A percentile compares a stretch with the other conserved stretches of the same genome.
Evolutionary conservation across 1,284 basidiomycete genomes (phyloP).

Genomic region (Puccinia hordei): DNA sequence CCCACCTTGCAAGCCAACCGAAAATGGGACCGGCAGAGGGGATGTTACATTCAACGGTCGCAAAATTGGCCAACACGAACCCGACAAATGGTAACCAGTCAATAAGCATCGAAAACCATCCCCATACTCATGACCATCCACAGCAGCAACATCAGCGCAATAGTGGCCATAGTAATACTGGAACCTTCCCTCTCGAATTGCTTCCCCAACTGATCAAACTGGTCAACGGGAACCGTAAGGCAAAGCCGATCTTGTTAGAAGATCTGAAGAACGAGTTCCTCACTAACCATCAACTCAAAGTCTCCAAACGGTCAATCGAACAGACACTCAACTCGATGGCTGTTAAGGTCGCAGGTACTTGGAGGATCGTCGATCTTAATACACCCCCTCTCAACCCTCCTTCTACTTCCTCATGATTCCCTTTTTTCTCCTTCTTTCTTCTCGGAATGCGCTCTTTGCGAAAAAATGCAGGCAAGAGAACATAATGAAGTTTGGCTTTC

Average conservation of each 20-base stretch:
- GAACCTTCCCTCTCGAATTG: constrained; percentile 20
- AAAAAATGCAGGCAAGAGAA: too few relatives aligned
- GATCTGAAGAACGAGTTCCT: constrained; percentile 35
- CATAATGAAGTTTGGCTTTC: not conserved
- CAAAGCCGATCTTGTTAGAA: constrained; percentile 35
- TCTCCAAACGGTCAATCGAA: constrained; percentile 44
- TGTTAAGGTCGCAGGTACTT: constrained; percentile 23
- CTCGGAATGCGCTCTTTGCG: not conserved
- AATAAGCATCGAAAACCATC: not conserved
- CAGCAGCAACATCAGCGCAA: not conserved
- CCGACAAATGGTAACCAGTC: not conserved
- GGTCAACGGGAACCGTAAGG: constrained; percentile 30
- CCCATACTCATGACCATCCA: not conserved
- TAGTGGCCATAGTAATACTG: not conserved
- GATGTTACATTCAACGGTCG: not conserved
- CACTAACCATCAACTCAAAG: constrained; percentile 4
- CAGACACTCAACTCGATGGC: constrained; percentile 19
- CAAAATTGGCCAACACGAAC: not conserved
- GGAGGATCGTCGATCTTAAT: constrained; percentile 31
- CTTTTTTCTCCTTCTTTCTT: not conserved
- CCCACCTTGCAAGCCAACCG: not conserved
- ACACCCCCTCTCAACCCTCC: not conserved
- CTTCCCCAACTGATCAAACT: constrained; percentile 21
- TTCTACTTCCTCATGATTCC: not conserved
- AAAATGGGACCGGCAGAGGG: not conserved